phyloP scores from a whole-genome alignment of 768 basidiomycete genomes.

The Suillus subaureus region DNA sequence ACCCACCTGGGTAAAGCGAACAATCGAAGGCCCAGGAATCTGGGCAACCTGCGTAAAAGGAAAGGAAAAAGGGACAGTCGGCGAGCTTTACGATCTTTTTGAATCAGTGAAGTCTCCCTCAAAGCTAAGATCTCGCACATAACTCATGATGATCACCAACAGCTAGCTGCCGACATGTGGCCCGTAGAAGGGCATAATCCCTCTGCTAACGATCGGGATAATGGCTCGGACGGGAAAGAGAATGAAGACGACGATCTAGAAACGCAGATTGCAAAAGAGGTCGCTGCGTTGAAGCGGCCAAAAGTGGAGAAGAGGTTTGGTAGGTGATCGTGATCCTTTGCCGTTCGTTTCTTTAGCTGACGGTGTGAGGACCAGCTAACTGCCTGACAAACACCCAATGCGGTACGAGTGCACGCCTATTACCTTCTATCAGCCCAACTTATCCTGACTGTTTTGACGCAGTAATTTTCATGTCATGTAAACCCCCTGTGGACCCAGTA shows the following conservation, averaged over 20 bases:
- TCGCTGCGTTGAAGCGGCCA: constrained; percentile 70
- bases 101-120: constrained; percentile 56
- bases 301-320: constrained; percentile 67
- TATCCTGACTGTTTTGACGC: constrained; percentile 8
- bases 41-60: constrained; percentile 89
- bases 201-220: constrained; percentile 22
- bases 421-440: background rate
- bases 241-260: constrained; percentile 61
- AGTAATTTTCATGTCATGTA: constrained; percentile 85
- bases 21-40: constrained; percentile 79
- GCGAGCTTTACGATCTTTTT: constrained; percentile 79
- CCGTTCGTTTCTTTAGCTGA: background rate
- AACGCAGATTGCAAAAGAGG: constrained; percentile 69
- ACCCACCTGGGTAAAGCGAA: constrained; percentile 62
- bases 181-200: constrained; percentile 40
- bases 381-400: constrained; percentile 82
- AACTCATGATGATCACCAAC: constrained; percentile 9
- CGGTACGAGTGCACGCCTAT: constrained; percentile 40
- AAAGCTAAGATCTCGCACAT: background rate
- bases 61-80: constrained; percentile 76
- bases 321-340: constrained; percentile 36
- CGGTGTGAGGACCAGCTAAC: constrained; percentile 48
- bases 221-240: constrained; percentile 38
- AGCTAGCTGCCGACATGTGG: constrained; percentile 79
- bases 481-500: constrained; percentile 76